Evolutionary conservation across 2,329 filamentous ascomycete species (phyloP).

Genomic region (Ceratocystis cacaofunesta): DNA sequence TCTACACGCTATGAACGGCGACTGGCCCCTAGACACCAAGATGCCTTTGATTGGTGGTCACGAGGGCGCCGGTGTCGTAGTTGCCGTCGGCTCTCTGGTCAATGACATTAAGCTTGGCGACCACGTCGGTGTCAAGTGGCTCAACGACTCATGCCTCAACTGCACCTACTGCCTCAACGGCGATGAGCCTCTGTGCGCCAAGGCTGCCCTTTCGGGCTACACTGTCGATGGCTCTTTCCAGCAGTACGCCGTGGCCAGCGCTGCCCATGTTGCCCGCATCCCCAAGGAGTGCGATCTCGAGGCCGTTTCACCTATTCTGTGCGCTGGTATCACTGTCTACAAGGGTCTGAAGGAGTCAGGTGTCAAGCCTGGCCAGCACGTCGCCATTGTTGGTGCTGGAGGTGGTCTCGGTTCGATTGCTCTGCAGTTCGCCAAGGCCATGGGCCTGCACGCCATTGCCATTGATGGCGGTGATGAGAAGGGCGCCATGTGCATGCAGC

Average conservation of each 20-base stretch:
- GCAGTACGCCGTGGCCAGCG: slow-evolving; percentile 80
- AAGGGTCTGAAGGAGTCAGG: slow-evolving; percentile 80
- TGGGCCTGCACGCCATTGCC: slow-evolving; percentile 68
- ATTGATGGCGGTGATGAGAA: slow-evolving; percentile 79
- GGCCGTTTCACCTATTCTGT: slow-evolving; percentile 64
- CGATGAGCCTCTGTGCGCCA: slow-evolving; percentile 70
- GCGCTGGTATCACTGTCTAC: slow-evolving; percentile 78
- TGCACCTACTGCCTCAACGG: slow-evolving; percentile 71
- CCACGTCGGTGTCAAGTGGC: slow-evolving; percentile 80
- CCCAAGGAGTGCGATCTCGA: slow-evolving; percentile 64
- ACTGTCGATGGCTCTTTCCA: slow-evolving; percentile 89
- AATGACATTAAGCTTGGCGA: slow-evolving; percentile 68
- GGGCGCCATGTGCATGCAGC: slow-evolving; percentile 48
- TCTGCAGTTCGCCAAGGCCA: slow-evolving; percentile 77
- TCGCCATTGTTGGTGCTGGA: slow-evolving; percentile 76
- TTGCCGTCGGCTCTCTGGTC: slow-evolving; percentile 64
- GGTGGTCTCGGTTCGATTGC: slow-evolving; percentile 69
- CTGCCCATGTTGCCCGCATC: slow-evolving; percentile 68
- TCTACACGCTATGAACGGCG: slow-evolving; percentile 63
- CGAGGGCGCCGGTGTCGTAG: slow-evolving; percentile 67
- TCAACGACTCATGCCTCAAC: slow-evolving; percentile 71
- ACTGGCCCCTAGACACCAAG: slow-evolving; percentile 78
- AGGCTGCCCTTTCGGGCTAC: slow-evolving; percentile 70
- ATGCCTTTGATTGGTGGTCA: slow-evolving; percentile 73
- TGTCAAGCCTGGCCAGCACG: slow-evolving; percentile 55